Base-by-base conservation (phyloP, 148 eudicot genomes). In the Rhododendron mucronatum region DNA sequence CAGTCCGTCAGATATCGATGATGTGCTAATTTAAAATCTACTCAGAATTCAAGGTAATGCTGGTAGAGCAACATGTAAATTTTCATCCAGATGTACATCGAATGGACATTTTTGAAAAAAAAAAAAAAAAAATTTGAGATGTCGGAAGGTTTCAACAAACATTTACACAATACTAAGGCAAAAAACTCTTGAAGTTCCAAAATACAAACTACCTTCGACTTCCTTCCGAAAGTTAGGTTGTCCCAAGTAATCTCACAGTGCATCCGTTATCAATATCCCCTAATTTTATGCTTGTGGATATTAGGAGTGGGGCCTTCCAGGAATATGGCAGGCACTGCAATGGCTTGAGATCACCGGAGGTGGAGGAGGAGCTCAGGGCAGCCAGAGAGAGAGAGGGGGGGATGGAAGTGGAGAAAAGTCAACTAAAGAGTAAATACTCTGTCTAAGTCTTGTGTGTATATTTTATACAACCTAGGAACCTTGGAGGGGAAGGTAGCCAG, bases 221-320 rank as follows among this genome's bases (percentile, higher is more conserved):
- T 7, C 39, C 85, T 41, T 41, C 23, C 5, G 4, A 30, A 37
- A 81, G 5, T 81, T 81, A 20, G 9, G 23, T 30, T 15, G 67
- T 26, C 76, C 35, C 77, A 39, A 82, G 26, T 82, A 61, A 23
- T 59, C 85, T 83, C 57, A 26, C 67, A 67, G n/a, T 23, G 76
- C 76, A 39, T 11, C 23, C 21, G 9, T 20, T 57, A 35, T 57
- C 30, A 55, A 45, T 65, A 65, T 67, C 47, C 5, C 73, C 84
- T 21, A 28, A 30, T 33, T 71, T 71, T 71, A 15, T 8, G 23
- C 61, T 50, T 81, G 65, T 21, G 14, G 26, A 20, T 59, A 59
- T 59, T 20, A 59, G 65, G 65, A 59, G 65, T 21, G n/a, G 7
- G 65, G 65, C 26, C 26, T 59, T 20, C 26, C 2, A 7, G n/a